Evolutionary conservation across 176 grass and related monocot genomes (phyloP).

Genomic region (Zizania latifolia): DNA sequence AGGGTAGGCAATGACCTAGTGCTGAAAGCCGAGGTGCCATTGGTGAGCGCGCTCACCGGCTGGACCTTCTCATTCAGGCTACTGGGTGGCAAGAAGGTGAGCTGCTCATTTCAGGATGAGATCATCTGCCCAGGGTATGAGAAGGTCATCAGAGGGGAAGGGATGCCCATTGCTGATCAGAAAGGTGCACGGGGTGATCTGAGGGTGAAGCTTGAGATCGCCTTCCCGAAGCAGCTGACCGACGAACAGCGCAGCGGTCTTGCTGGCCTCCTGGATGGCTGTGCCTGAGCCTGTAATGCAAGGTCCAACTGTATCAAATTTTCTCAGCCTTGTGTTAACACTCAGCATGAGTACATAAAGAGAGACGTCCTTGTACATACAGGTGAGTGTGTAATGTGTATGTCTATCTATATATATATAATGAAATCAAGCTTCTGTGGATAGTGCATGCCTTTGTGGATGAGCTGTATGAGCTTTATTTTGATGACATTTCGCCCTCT

Average conservation of each 20-base stretch:
- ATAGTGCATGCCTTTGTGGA: slow-evolving; percentile 14
- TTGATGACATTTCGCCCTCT: slow-evolving; percentile 18
- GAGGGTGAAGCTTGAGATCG: slow-evolving; percentile 56
- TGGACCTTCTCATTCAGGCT: slow-evolving; percentile 86
- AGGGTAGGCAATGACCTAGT: slow-evolving; percentile 72
- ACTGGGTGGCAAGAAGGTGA: slow-evolving; percentile 63
- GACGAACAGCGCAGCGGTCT: slow-evolving; percentile 49
- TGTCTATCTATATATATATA: slow-evolving; percentile 2
- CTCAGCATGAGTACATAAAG: slow-evolving; percentile 38
- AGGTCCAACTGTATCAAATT: slow-evolving; percentile 35
- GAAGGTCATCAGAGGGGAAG: slow-evolving; percentile 71
- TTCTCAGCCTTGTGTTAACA: slow-evolving; percentile 52
- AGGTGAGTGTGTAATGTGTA: too few relatives aligned
- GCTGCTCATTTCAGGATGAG: slow-evolving; percentile 60
- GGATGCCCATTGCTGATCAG: slow-evolving; percentile 62
- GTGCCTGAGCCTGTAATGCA: slow-evolving; percentile 15
- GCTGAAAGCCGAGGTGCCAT: slow-evolving; percentile 79
- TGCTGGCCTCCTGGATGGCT: slow-evolving; percentile 46
- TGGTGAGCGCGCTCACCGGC: slow-evolving; percentile 72
- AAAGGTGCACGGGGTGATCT: slow-evolving; percentile 58
- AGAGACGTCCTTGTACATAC: slow-evolving; percentile 63
- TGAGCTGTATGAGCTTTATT: slow-evolving; percentile 36
- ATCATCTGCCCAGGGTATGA: slow-evolving; percentile 67
- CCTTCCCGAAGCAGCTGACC: slow-evolving; percentile 70
- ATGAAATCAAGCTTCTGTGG: slow-evolving; percentile 34